These are phyloP conservation scores for Zarea fungicola DNA, from an alignment of 2,329 filamentous ascomycete genomes.

Conservation along the genomic window DNA sequence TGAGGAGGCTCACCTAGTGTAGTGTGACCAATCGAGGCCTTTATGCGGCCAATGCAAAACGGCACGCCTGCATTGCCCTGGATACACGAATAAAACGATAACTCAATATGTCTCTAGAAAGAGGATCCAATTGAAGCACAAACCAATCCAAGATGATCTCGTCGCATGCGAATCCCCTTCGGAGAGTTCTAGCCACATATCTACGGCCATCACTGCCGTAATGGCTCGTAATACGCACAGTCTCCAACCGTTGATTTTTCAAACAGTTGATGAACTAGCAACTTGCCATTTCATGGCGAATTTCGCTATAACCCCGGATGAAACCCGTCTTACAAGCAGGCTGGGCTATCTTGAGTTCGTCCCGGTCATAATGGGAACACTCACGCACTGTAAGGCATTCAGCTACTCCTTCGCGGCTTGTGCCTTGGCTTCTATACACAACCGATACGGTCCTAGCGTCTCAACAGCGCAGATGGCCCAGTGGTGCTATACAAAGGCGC, in stretches of 20 bases:
- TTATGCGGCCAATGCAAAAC: neutral
- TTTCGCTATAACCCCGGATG: neutral
- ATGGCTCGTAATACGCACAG: neutral
- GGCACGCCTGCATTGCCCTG: neutral
- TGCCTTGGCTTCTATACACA: neutral
- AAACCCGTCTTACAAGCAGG: neutral
- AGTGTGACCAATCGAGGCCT: neutral
- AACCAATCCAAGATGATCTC: neutral
- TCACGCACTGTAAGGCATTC: neutral
- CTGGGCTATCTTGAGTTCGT: neutral
- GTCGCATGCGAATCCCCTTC: too few species aligned
- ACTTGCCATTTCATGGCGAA: neutral
- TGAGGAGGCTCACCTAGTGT: too few species aligned
- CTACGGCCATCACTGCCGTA: too few species aligned
- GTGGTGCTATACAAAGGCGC: neutral
- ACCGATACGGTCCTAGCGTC: neutral
- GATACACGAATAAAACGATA: neutral
- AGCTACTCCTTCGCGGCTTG: neutral
- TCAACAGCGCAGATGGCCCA: neutral
- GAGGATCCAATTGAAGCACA: neutral
- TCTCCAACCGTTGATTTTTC: neutral
- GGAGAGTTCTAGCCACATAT: too few species aligned
- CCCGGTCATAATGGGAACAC: neutral
- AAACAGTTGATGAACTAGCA: neutral
- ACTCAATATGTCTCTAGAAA: neutral